These are phyloP conservation scores for Cercospora sp. DNA, from an alignment of 2,329 filamentous ascomycete species.

Conservation along the genomic window DNA sequence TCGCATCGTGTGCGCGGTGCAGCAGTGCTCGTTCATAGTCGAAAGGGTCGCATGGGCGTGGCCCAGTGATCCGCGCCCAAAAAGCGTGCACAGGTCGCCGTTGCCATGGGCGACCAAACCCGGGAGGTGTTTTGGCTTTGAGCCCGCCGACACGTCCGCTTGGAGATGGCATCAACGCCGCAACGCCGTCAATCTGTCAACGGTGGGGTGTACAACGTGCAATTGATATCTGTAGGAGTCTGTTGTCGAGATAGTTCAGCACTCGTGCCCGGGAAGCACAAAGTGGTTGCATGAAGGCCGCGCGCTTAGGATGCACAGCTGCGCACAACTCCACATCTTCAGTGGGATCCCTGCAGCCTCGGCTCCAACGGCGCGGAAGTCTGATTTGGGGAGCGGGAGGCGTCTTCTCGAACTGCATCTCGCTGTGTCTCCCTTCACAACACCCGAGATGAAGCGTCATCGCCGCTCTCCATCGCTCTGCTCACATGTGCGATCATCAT, in stretches of 20 bases:
- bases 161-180: not conserved
- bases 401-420: not conserved
- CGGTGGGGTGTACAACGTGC: not conserved
- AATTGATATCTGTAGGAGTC: not conserved
- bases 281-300: not conserved
- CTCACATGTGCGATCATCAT: not conserved
- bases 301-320: not conserved
- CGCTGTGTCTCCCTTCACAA: slow-evolving; percentile 2
- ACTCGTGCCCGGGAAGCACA: not conserved
- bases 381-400: not conserved
- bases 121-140: not conserved
- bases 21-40: not conserved
- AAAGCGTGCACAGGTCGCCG: not conserved
- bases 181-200: not conserved
- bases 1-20: not conserved
- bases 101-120: slow-evolving; percentile 1
- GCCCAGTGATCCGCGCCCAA: not conserved
- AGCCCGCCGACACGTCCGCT: not conserved
- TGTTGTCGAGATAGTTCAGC: not conserved
- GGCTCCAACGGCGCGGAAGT: not conserved
- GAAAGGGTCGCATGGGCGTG: slow-evolving; percentile 1
- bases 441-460: slow-evolving; percentile 8
- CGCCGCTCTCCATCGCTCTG: not conserved
- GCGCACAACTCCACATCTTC: not conserved
- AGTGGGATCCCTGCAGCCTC: not conserved